phyloP scores from a whole-genome alignment of 345 rosid genomes.

The Sisymbrium irio region DNA sequence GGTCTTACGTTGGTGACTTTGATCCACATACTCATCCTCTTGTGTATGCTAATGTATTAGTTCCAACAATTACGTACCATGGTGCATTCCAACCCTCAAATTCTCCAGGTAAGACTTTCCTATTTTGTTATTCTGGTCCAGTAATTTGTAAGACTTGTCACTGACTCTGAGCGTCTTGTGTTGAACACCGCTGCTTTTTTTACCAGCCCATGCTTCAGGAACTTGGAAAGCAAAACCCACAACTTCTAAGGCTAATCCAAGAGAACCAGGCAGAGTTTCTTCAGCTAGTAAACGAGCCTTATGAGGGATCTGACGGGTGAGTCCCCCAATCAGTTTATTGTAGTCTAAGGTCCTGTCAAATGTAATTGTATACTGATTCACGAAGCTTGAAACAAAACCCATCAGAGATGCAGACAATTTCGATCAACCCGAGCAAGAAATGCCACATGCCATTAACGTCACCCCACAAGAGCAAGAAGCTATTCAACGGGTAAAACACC shows the following conservation, averaged over 20 bases:
- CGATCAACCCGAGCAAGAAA: slow-evolving; percentile 88
- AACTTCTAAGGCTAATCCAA: slow-evolving; percentile 82
- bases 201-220: slow-evolving; percentile 98
- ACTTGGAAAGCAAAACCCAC: slow-evolving; percentile 98
- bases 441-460: slow-evolving; percentile 87
- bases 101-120: slow-evolving; percentile 61
- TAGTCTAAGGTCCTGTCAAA: background rate
- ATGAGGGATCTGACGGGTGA: slow-evolving; percentile 93
- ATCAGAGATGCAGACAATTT: slow-evolving; percentile 61
- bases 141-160: background rate
- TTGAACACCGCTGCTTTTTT: slow-evolving; percentile 27
- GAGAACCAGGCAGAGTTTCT: slow-evolving; percentile 95
- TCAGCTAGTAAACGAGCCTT: slow-evolving; percentile 89
- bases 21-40: slow-evolving; percentile 6
- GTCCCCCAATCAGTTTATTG: slow-evolving; percentile 18
- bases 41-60: slow-evolving; percentile 39
- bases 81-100: slow-evolving; percentile 98
- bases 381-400: background rate
- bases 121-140: background rate
- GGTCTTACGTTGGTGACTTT: background rate
- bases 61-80: slow-evolving; percentile 89
- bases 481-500: slow-evolving; percentile 63
- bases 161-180: background rate
- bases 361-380: slow-evolving; percentile 13
- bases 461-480: slow-evolving; percentile 96